Evolutionary conservation across 768 basidiomycete species (phyloP).

Genomic region (Heimioporus sp.): DNA sequence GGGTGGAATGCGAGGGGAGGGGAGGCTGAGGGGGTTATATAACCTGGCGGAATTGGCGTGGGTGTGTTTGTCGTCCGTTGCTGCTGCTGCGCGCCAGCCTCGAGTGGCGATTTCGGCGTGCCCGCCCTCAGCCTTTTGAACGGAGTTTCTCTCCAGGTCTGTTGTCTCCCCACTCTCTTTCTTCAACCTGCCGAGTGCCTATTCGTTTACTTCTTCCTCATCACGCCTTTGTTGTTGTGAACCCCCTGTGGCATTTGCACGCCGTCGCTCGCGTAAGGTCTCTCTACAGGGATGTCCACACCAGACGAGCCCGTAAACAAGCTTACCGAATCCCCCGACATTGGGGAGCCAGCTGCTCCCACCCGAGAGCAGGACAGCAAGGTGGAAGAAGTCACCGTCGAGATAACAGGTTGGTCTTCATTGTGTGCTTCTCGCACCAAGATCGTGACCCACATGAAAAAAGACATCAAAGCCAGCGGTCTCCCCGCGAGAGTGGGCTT

Average conservation of each 20-base stretch:
- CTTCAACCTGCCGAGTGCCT: neutral
- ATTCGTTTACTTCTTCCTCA: neutral
- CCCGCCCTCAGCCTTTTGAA: neutral
- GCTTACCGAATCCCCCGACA: neutral
- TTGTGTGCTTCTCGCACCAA: neutral
- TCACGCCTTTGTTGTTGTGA: neutral
- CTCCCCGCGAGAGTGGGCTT: constrained; percentile 31
- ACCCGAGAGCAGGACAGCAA: constrained; percentile 2
- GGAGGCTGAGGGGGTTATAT: constrained; percentile 16
- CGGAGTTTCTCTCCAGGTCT: no score
- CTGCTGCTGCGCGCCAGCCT: neutral
- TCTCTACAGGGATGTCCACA: constrained; percentile 11
- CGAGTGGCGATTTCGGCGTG: neutral
- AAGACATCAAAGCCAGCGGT: constrained; percentile 35
- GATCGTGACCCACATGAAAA: neutral
- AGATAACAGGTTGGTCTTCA: constrained; percentile 24
- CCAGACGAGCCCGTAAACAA: constrained; percentile 4
- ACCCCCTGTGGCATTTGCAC: neutral
- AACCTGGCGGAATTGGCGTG: constrained; percentile 7
- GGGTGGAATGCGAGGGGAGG: constrained; percentile 8
- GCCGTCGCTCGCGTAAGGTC: neutral
- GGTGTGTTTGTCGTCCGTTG: neutral
- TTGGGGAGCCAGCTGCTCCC: neutral
- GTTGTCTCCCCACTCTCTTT: neutral
- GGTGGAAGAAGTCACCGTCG: constrained; percentile 21